These are phyloP conservation scores for Pestalotiopsis sp. DNA, from an alignment of 2,329 filamentous ascomycete genomes.

Conservation along the genomic window DNA sequence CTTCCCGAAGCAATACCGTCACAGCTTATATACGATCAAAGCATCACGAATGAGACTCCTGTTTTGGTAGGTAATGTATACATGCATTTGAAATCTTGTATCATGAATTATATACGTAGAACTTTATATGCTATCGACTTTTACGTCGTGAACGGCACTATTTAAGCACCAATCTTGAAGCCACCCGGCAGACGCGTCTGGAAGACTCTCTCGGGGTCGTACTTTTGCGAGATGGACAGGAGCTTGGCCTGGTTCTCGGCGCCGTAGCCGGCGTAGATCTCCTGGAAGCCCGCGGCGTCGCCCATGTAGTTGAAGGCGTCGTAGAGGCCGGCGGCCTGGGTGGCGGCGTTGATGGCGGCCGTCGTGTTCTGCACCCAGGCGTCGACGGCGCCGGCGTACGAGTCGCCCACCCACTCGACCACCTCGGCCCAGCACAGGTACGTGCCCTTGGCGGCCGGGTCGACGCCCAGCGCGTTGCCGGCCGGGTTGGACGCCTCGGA, in stretches of 20 bases:
- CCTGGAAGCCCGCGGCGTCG: constrained; percentile 39
- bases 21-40: no score
- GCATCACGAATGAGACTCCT: no score
- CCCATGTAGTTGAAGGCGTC: constrained; percentile 44
- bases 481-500: constrained; percentile 28
- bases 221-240: constrained; percentile 23
- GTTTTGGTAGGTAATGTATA: not conserved
- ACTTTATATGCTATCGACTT: not conserved
- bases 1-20: no score
- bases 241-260: constrained; percentile 30
- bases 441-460: constrained; percentile 30
- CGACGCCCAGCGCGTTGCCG: constrained; percentile 38
- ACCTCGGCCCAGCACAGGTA: constrained; percentile 27
- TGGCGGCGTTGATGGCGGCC: constrained; percentile 22
- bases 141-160: not conserved
- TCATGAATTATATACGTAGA: constrained; percentile 3
- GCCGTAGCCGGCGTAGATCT: constrained; percentile 37
- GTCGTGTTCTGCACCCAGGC: constrained; percentile 22
- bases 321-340: constrained; percentile 34
- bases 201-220: constrained; percentile 25
- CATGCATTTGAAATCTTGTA: not conserved
- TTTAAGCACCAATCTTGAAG: constrained; percentile 18
- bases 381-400: constrained; percentile 29
- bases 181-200: constrained; percentile 18
- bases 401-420: constrained; percentile 24